Percentiles rank a stretch among this genome's conserved stretches.
phyloP scores from a whole-genome alignment of 768 basidiomycete species.

The Tricholoma bakamatsutake region DNA sequence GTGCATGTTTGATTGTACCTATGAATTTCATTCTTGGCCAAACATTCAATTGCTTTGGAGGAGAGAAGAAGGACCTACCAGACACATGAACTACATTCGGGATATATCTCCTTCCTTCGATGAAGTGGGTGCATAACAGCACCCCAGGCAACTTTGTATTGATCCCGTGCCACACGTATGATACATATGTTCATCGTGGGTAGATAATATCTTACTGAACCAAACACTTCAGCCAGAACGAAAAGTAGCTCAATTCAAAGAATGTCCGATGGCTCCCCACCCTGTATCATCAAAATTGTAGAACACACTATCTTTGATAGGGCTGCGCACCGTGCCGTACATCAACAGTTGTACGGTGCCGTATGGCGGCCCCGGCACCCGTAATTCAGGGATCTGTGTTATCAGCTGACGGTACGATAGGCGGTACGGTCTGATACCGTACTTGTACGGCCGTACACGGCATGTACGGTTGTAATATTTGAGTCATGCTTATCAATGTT shows the following conservation, averaged over 20 bases:
- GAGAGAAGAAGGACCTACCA: constrained; percentile 45
- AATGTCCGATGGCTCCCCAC: constrained; percentile 75
- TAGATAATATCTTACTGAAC: constrained; percentile 63
- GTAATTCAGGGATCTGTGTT: too few relatives aligned
- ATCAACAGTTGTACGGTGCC: background rate
- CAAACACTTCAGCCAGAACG: constrained; percentile 3
- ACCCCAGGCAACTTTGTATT: constrained; percentile 76
- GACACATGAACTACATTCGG: constrained; percentile 80
- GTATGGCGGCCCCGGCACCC: too few relatives aligned
- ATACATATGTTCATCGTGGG: constrained; percentile 77
- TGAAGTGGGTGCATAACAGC: constrained; percentile 66
- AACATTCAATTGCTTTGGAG: background rate
- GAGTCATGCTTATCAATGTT: background rate
- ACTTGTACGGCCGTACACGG: background rate
- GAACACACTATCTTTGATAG: constrained; percentile 17
- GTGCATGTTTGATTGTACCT: constrained; percentile 52
- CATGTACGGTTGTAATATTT: background rate
- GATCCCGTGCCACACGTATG: constrained; percentile 79
- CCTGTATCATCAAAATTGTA: constrained; percentile 79
- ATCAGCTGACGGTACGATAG: too few relatives aligned
- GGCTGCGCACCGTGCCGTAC: background rate
- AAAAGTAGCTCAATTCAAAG: constrained; percentile 29
- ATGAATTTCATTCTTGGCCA: background rate
- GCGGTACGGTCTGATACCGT: background rate
- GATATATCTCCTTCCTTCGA: constrained; percentile 48